Evolutionary conservation across 2,329 filamentous ascomycete species (phyloP).

Genomic region (Alternaria sp.): DNA sequence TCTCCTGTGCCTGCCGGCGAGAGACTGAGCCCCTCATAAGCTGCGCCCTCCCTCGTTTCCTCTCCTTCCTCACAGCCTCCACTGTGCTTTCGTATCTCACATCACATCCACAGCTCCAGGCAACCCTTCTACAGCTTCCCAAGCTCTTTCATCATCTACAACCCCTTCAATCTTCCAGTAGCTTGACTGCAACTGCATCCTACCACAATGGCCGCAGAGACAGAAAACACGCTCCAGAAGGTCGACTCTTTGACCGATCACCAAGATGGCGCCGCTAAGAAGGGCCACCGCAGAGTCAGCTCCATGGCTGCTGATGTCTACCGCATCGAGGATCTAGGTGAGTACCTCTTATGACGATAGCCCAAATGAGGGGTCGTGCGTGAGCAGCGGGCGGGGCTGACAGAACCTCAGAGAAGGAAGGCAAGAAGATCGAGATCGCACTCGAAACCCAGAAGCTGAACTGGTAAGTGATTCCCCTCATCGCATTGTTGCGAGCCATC

Average conservation of each 20-base stretch:
- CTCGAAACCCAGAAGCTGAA: slow-evolving; percentile 85
- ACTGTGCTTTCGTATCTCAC: slow-evolving; percentile 28
- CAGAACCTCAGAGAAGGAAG: slow-evolving; percentile 69
- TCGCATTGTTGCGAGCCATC: neutral
- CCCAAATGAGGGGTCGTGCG: slow-evolving; percentile 20
- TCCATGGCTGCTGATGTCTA: slow-evolving; percentile 75
- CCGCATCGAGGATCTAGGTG: slow-evolving; percentile 88
- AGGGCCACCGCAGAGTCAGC: slow-evolving; percentile 71
- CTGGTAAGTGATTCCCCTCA: slow-evolving; percentile 66
- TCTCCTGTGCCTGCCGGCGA: slow-evolving; percentile 27
- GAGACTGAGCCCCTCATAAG: slow-evolving; percentile 43
- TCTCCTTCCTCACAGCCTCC: slow-evolving; percentile 31
- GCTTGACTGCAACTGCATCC: slow-evolving; percentile 10
- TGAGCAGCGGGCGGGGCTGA: slow-evolving; percentile 45
- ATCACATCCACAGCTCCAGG: slow-evolving; percentile 8
- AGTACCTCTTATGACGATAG: slow-evolving; percentile 43
- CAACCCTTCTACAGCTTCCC: slow-evolving; percentile 15
- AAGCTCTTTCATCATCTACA: slow-evolving; percentile 21
- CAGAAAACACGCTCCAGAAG: slow-evolving; percentile 70
- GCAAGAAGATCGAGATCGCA: slow-evolving; percentile 74
- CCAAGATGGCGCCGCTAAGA: slow-evolving; percentile 67
- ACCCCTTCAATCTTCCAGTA: slow-evolving; percentile 9
- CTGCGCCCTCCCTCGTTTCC: slow-evolving; percentile 33
- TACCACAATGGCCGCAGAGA: slow-evolving; percentile 60
- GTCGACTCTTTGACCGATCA: slow-evolving; percentile 89